Conservation (phyloP, 768 basidiomycete species). For the Mycena metata region DNA sequence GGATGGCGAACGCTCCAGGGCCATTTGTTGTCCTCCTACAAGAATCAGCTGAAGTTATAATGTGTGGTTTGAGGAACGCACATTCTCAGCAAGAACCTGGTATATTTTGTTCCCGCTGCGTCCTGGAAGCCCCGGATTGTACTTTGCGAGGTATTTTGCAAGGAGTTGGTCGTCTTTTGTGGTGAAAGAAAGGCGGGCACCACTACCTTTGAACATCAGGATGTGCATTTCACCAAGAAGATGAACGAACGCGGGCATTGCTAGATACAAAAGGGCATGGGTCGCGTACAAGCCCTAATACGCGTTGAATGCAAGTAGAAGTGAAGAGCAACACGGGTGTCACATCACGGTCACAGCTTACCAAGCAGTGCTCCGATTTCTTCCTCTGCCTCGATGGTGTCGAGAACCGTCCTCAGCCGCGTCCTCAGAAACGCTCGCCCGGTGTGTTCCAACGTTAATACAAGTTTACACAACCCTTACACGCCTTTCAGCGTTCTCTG, state of each 20-base stretch:
- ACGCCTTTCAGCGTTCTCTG: constrained; percentile 60
- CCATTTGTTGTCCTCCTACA: constrained; percentile 60
- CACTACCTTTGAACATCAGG: constrained; percentile 2
- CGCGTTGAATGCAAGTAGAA: not conserved
- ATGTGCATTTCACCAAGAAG: not conserved
- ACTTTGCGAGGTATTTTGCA: constrained; percentile 62
- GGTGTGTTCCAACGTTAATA: no score
- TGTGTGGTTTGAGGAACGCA: constrained; percentile 44
- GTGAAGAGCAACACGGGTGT: not conserved
- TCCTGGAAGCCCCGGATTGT: constrained; percentile 56
- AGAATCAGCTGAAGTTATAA: constrained; percentile 2
- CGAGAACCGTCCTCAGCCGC: constrained; percentile 48
- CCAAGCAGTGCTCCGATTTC: constrained; percentile 15
- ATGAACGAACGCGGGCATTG: constrained; percentile 22
- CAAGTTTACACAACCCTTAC: not conserved
- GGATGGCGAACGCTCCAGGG: constrained; percentile 66
- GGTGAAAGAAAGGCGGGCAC: constrained; percentile 48
- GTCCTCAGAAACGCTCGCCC: constrained; percentile 50
- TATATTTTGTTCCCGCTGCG: constrained; percentile 65
- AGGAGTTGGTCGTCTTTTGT: constrained; percentile 58
- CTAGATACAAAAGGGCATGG: not conserved
- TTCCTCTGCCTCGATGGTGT: constrained; percentile 47
- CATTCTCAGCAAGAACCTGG: constrained; percentile 59
- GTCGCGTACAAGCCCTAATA: not conserved
- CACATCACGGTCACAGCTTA: constrained; percentile 6